Evolutionary conservation across 2,329 filamentous ascomycete species (phyloP).

Genomic region (Ophiostoma himal-ulmi): DNA sequence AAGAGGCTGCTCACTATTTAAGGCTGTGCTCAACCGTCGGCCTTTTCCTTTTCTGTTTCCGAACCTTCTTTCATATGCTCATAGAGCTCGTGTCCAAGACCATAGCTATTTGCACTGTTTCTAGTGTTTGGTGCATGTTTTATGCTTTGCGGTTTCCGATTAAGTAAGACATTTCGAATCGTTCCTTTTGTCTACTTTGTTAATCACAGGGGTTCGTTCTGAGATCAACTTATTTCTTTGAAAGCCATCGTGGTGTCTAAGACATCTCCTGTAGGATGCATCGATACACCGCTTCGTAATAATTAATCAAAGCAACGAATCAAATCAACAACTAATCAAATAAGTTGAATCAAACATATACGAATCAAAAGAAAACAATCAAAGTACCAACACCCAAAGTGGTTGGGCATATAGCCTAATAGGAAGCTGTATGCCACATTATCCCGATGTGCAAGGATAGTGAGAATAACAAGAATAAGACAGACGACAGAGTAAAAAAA

Average conservation of each 20-base stretch:
- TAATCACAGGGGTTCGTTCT: neutral
- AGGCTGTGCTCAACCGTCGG: neutral
- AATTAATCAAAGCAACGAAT: neutral
- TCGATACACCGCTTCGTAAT: neutral
- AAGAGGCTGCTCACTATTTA: neutral
- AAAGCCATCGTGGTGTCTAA: neutral
- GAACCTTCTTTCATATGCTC: neutral
- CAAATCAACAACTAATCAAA: neutral
- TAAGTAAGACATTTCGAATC: neutral
- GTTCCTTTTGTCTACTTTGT: slow-evolving; percentile 2
- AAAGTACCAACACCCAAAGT: neutral
- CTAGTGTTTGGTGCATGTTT: too few species aligned
- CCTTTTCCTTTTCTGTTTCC: neutral
- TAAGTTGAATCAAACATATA: neutral
- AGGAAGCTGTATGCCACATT: neutral
- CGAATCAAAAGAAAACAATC: neutral
- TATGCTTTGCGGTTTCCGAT: too few species aligned
- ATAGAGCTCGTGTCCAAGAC: neutral
- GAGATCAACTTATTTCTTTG: neutral
- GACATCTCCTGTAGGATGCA: slow-evolving; percentile 2
- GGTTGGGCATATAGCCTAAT: neutral
- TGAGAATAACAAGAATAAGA: neutral
- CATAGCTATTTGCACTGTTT: neutral
- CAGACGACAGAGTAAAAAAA: neutral
- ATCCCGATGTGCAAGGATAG: neutral